phyloP scores from a whole-genome alignment of 192 early-diverging fungal species.

The Coemansia sp. region DNA sequence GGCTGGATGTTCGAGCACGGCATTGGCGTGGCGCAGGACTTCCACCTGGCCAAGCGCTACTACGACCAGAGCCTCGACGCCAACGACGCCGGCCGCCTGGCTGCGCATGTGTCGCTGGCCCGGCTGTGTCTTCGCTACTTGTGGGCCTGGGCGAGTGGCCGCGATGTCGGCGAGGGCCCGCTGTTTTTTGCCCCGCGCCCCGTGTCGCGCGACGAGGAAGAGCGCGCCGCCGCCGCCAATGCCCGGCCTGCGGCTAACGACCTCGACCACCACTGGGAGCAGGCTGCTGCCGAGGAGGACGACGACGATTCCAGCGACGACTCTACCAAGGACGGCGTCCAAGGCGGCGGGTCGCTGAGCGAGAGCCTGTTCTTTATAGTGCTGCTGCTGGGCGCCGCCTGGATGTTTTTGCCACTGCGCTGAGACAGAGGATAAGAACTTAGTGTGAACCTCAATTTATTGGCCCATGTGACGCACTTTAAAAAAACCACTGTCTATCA shows the following conservation, averaged over 20 bases:
- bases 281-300: constrained; percentile 4
- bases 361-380: constrained; percentile 33
- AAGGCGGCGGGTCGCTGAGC: constrained; percentile 10
- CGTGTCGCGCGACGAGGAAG: constrained; percentile 13
- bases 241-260: constrained; percentile 18
- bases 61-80: constrained; percentile 83
- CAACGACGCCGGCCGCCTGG: constrained; percentile 80
- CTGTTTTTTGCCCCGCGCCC: constrained; percentile 53
- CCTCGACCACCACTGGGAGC: constrained; percentile 30
- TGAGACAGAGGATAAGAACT: background rate
- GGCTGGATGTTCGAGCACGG: constrained; percentile 98
- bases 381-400: constrained; percentile 37
- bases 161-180: constrained; percentile 58
- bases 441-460: background rate
- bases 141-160: constrained; percentile 66
- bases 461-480: background rate
- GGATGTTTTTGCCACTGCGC: constrained; percentile 45
- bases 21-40: constrained; percentile 87
- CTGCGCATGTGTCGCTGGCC: constrained; percentile 73
- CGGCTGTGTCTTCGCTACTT: constrained; percentile 69
- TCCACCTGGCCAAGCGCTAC: constrained; percentile 88
- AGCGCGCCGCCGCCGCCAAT: background rate
- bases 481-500: background rate
- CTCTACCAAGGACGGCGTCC: background rate
- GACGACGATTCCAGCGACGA: constrained; percentile 16